These are phyloP conservation scores for Blastocystis sp. DNA, from an alignment of 352 stramenopile species.

Conservation along the genomic window DNA sequence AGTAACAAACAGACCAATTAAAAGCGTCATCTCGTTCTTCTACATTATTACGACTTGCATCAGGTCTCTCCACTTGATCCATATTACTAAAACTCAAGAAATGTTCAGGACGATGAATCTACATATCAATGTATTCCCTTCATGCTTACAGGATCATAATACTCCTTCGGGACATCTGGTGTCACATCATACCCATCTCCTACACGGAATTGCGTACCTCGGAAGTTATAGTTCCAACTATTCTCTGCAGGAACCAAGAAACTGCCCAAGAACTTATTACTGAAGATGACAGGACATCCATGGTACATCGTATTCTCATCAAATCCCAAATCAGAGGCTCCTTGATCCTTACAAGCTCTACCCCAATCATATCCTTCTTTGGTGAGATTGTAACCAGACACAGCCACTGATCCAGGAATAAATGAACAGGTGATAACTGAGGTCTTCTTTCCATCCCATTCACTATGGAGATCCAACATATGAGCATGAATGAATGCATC, in stretches of 20 bases:
- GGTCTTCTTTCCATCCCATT: conserved; percentile 91
- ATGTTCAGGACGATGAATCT: conserved; percentile 44
- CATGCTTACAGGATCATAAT: conserved; percentile 78
- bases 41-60: neutral
- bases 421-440: conserved; percentile 96
- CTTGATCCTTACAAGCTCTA: conserved; percentile 88
- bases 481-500: conserved; percentile 90
- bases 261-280: conserved; percentile 95
- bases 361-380: conserved; percentile 91
- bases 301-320: conserved; percentile 84
- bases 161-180: conserved; percentile 93
- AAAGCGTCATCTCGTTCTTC: conserved; percentile 39
- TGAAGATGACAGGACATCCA: conserved; percentile 98
- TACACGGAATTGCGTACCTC: conserved; percentile 92
- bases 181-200: conserved; percentile 95
- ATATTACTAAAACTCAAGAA: conserved; percentile 47
- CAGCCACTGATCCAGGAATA: conserved; percentile 93
- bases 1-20: conserved; percentile 34
- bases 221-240: conserved; percentile 99
- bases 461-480: conserved; percentile 90
- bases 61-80: neutral
- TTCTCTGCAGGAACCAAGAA: conserved; percentile 97
- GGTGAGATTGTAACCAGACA: conserved; percentile 97
- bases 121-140: neutral
- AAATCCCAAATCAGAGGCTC: conserved; percentile 70